A percentile compares a stretch with the other conserved stretches of the same genome.
Evolutionary conservation across 2,329 filamentous ascomycete genomes (phyloP).

Genomic region (Diaporthe nobilis): DNA sequence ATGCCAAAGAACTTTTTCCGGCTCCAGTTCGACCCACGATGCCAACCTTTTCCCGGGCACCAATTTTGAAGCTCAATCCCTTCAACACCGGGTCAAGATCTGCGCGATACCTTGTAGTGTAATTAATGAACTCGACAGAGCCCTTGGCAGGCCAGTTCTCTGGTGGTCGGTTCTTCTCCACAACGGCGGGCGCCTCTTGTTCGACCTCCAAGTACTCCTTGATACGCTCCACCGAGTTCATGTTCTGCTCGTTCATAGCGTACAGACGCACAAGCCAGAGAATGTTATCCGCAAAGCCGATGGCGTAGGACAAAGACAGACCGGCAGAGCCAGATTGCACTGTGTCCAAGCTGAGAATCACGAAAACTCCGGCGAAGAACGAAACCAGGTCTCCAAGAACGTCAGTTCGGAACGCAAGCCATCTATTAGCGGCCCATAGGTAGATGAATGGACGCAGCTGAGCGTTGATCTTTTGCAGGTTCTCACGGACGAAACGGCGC

Average conservation of each 20-base stretch:
- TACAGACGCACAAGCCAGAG: constrained; percentile 97
- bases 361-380: constrained; percentile 94
- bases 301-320: constrained; percentile 93
- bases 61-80: constrained; percentile 87
- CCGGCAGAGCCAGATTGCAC: constrained; percentile 94
- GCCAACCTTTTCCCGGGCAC: constrained; percentile 90
- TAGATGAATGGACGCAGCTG: constrained; percentile 96
- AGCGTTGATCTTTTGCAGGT: constrained; percentile 87
- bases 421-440: constrained; percentile 96
- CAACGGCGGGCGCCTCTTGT: constrained; percentile 85
- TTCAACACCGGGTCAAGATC: constrained; percentile 91
- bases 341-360: constrained; percentile 84
- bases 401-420: constrained; percentile 94
- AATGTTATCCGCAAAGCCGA: constrained; percentile 97
- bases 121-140: constrained; percentile 87
- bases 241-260: constrained; percentile 96
- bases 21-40: constrained; percentile 96
- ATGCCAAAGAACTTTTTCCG: constrained; percentile 93
- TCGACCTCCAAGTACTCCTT: constrained; percentile 98
- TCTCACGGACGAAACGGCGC: constrained; percentile 92
- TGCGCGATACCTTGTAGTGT: constrained; percentile 88
- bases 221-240: constrained; percentile 98
- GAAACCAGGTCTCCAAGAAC: constrained; percentile 90
- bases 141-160: constrained; percentile 89
- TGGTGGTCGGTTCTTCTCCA: constrained; percentile 83